These are phyloP conservation scores for Penicillium sp. DNA, from an alignment of 2,329 filamentous ascomycete species.

Conservation along the genomic window DNA sequence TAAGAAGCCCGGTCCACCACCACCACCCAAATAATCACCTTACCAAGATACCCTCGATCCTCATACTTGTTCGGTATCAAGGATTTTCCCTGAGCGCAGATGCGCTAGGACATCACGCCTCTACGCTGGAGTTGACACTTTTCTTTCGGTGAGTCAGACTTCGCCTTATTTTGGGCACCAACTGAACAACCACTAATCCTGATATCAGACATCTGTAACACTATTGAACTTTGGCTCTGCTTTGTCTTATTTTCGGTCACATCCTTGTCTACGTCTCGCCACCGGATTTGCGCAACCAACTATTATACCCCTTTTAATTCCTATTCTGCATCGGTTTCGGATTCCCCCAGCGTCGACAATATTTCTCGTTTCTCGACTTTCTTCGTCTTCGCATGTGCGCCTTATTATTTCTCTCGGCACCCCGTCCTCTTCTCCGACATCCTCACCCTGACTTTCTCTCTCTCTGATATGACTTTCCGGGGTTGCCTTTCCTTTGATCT, in stretches of 20 bases:
- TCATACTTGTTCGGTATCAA: conserved; percentile 16
- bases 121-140: conserved; percentile 24
- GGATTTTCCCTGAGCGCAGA: conserved; percentile 18
- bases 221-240: conserved; percentile 17
- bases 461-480: conserved; percentile 12
- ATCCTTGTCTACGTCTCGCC: conserved; percentile 16
- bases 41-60: conserved; percentile 19
- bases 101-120: conserved; percentile 28
- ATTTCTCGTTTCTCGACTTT: conserved; percentile 11
- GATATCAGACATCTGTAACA: conserved; percentile 31
- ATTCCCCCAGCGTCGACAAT: conserved; percentile 26
- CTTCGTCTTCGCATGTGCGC: conserved; percentile 11
- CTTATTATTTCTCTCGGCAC: conserved; percentile 13
- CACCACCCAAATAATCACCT: conserved; percentile 38
- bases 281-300: conserved; percentile 20
- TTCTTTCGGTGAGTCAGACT: conserved; percentile 28
- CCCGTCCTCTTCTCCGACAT: conserved; percentile 5
- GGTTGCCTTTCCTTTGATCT: background rate
- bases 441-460: conserved; percentile 1
- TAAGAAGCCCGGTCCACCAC: conserved; percentile 49
- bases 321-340: conserved; percentile 27
- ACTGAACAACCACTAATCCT: conserved; percentile 15
- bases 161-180: conserved; percentile 22
- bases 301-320: conserved; percentile 31
- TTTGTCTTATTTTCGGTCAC: conserved; percentile 17